Base-by-base conservation (phyloP, 2,329 filamentous ascomycete genomes). In the Ophiostoma novo-ulmi region DNA sequence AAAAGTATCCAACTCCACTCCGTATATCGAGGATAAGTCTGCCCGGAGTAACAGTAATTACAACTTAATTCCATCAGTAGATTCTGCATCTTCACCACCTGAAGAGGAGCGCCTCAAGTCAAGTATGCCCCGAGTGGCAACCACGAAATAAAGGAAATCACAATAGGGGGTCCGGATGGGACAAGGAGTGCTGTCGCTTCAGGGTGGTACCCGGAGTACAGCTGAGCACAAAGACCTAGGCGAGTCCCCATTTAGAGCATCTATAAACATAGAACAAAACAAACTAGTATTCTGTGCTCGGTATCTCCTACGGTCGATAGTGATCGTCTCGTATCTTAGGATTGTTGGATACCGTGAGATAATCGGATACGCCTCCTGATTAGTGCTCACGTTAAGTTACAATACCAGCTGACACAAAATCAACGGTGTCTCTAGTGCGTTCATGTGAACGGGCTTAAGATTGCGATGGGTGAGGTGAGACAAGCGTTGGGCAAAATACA, bases 201-300 rank as follows among this genome's bases (percentile, higher is more conserved):
- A 26, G 17, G 52, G 52, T 26, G 52, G 52, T 58, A 58, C n/a
- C 52, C 52, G 52, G n/a, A 58, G 52, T 26, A 58, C n/a, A 58
- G 52, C 52, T 58, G 52, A 26, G n/a, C 52, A 26, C 52, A 26
- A 20, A 20, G 44, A 20, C 44, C 17, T 48, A 17, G 17, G 44
- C 44, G 44, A 48, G 44, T 48, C 14, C 41, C 41, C 41, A 44
- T 14, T 2, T 44, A 31, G 31, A 31, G 14, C 14, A n/a, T n/a
- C n/a, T n/a, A n/a, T 44, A 44, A 44, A 14, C 11, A 17, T 48
- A 48, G 31, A 48, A 48, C 44, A 48, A 7, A 6, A 48, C 5
- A 48, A 20, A 48, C 44, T n/a, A 20, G 41, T 44, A 44, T 20
- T 48, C n/a, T n/a, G 44, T 48, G 20, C 17, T n/a, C 17, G 20